These are phyloP conservation scores for Apocynum venetum DNA, from an alignment of 257 asterid species.

Conservation along the genomic window DNA sequence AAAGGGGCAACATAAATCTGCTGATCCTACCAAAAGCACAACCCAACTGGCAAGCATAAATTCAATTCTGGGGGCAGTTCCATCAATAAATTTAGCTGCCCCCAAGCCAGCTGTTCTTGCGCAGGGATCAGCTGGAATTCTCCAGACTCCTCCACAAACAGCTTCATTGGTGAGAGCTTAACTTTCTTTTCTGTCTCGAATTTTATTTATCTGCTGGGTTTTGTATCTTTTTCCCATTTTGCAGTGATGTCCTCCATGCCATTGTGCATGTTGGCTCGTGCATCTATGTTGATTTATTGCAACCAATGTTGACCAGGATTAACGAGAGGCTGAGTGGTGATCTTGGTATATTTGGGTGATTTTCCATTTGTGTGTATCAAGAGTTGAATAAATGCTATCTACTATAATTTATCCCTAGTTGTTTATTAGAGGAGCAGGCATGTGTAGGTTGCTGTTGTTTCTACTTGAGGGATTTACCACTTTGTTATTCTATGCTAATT, in stretches of 20 bases:
- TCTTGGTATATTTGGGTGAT: neutral
- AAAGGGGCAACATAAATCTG: conserved; percentile 61
- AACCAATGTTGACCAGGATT: neutral
- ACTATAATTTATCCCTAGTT: neutral
- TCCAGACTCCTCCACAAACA: conserved; percentile 43
- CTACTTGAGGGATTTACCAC: neutral
- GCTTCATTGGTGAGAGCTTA: conserved; percentile 50
- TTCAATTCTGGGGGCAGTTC: conserved; percentile 46
- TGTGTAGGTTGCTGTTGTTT: neutral
- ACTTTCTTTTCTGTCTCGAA: neutral
- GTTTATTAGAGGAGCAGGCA: neutral
- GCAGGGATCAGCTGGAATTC: conserved; percentile 44
- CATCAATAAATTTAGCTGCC: conserved; percentile 32
- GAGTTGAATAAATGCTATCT: neutral
- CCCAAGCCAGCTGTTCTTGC: conserved; percentile 35
- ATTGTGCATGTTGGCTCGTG: neutral
- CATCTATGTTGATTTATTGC: neutral
- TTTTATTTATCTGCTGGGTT: neutral
- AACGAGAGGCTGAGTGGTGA: neutral
- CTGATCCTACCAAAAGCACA: conserved; percentile 38
- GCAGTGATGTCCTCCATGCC: neutral
- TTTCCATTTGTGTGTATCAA: neutral
- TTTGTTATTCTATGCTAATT: neutral
- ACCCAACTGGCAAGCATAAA: conserved; percentile 34
- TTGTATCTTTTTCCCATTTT: neutral